Evolutionary conservation across 75 land plant species (phyloP), one percentile per base, ranked within the genome.

Genomic region (Pinus tabuliformis): DNA sequence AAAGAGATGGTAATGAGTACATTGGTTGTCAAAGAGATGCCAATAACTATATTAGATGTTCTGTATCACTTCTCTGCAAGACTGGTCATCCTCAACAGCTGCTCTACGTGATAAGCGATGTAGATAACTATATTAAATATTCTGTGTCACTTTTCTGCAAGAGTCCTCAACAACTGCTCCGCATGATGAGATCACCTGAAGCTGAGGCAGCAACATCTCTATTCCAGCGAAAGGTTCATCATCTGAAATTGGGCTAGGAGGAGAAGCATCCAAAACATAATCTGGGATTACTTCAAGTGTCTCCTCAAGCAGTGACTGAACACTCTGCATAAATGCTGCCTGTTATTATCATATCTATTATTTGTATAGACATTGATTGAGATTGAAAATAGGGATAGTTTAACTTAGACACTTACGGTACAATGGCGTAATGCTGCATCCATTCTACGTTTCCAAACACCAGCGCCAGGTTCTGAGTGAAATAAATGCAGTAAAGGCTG

Each of bases 401-500:
- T 30, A 75, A 75, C 30, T 11, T 15, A 75, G 33, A 6, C 3
- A 37, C 80, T 60, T 88, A 93, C 98, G 82, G 59, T 86, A 78
- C 89, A 84, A 73, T 85, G 75, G 2, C 80, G 79, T 49, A 93
- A 79, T 64, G 92, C 89, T 80, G 84, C 83, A 78, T 95, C 98
- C 57, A 90, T 89, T 60, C 85, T 90, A 16, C 96, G 87, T 76
- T 92, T 89, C 94, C 94, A 95, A 52, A 79, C 70, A 52, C 92
- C 85, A 84, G 91, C 92, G 18, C 96, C 92, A 73, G 87, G 89
- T 70, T 95, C 98, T 56, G 92, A 78, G 75, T 93, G 83, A 77
- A 95, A 95, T 45, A 95, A 57, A 72, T 88, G 76, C 22, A 95
- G 82, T 56, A 95, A 76, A 49, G 98, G 98, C 98, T 95, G 87